phyloP scores from a whole-genome alignment of 208 protist genomes.

The Phytomonas francai region DNA sequence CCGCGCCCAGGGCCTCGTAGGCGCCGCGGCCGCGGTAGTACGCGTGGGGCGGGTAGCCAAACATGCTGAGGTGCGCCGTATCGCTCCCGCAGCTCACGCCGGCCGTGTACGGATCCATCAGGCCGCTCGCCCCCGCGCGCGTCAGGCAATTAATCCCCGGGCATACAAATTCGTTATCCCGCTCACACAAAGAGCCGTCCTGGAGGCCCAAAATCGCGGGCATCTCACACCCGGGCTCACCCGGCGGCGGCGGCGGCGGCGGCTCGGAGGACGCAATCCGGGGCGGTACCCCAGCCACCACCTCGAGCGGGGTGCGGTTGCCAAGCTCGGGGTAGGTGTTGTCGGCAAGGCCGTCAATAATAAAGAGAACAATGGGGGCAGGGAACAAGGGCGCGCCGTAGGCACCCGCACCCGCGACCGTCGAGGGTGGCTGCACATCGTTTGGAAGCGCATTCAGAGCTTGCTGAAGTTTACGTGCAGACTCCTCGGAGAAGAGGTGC shows the following conservation, averaged over 20 bases:
- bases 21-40: constrained; percentile 68
- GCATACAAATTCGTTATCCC: constrained; percentile 11
- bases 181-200: constrained; percentile 12
- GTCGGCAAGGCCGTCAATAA: constrained; percentile 72
- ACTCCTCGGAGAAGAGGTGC: constrained; percentile 16
- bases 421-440: constrained; percentile 20
- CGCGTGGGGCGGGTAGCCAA: constrained; percentile 46
- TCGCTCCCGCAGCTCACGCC: constrained; percentile 66
- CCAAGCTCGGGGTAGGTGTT: constrained; percentile 48
- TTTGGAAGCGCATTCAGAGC: constrained; percentile 22
- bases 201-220: constrained; percentile 8
- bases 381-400: constrained; percentile 36
- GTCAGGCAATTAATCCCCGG: constrained; percentile 48
- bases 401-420: constrained; percentile 16
- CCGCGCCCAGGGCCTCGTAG: constrained; percentile 59
- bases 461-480: constrained; percentile 14
- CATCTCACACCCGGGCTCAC: neutral
- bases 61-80: constrained; percentile 65
- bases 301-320: constrained; percentile 57
- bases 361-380: constrained; percentile 54
- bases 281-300: constrained; percentile 37
- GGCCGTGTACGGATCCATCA: constrained; percentile 64
- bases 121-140: constrained; percentile 38
- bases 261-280: neutral
- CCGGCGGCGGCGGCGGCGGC: neutral